Base-by-base conservation (phyloP, 805 yeast species). In the Torulaspora gathmanii region DNA sequence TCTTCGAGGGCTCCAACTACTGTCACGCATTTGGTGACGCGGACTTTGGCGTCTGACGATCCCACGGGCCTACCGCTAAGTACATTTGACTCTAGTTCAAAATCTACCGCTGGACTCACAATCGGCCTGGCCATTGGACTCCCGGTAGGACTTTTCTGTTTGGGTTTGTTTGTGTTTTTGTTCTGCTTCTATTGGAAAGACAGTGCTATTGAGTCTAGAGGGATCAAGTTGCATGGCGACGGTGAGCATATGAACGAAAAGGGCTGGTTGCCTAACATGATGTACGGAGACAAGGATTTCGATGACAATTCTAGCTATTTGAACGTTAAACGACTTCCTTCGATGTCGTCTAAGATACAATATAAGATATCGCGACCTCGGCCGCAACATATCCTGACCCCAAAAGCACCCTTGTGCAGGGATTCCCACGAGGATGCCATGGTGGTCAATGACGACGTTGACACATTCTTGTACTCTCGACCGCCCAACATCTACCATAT, bases 41-140 rank as follows among this genome's bases (percentile, higher is more conserved):
- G 28, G 20, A 43, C 46, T 4, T 15, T 43, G 33, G 41, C 39
- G 11, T 33, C 43, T 25, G 40, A 34, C 20, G 25, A 13, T n/a
- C 28, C 46, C 12, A 38, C 46, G n/a, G 31, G 20, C 17, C 26
- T 30, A 13, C 43, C 40, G 4, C 17, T 39, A 10, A 40, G 30
- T 15, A 40, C 30, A 13, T 38, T 43, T 25, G 37, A 39, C 8
- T 43, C 41, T 22, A 36, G 37, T 3, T 34, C 48, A 7, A 46
- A 49, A 25, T 42, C 47, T 20, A 42, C 51, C 2, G 52, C 58
- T 2, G 49, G 45, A 5, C 20, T 40, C 12, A 49, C 50, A 4
- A 40, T 63, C 23, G 68, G 61, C 1, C 41, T 63, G n/a, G 52
- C 65, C 4, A 54, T 63, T 19, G 68, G 68, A 1, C 44, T 63